These are phyloP conservation scores for Torrubiellomyces zombiae DNA, from an alignment of 2,329 filamentous ascomycete species.

Conservation along the genomic window DNA sequence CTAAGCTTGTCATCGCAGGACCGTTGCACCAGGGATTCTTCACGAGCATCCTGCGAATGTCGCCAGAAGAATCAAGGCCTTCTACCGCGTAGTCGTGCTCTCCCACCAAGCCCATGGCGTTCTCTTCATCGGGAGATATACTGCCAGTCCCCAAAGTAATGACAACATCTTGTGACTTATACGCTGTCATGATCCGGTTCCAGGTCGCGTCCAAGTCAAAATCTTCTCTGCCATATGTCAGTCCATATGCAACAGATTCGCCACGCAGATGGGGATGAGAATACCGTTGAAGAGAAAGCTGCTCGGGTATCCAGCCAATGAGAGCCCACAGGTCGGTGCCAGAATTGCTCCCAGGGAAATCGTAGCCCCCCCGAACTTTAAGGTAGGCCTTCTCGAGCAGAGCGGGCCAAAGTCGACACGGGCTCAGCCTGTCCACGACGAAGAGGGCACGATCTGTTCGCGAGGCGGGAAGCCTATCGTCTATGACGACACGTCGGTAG, in stretches of 20 bases:
- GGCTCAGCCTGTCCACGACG: slow-evolving; percentile 73
- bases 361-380: slow-evolving; percentile 88
- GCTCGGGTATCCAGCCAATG: slow-evolving; percentile 93
- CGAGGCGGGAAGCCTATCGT: slow-evolving; percentile 72
- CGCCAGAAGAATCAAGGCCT: slow-evolving; percentile 48
- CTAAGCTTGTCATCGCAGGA: slow-evolving; percentile 39
- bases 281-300: slow-evolving; percentile 71
- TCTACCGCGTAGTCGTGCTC: slow-evolving; percentile 92
- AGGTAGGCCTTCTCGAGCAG: slow-evolving; percentile 92
- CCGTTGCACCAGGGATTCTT: slow-evolving; percentile 96
- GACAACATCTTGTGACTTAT: slow-evolving; percentile 63
- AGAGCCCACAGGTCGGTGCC: slow-evolving; percentile 87
- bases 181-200: slow-evolving; percentile 58
- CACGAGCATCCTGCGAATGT: slow-evolving; percentile 55
- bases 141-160: slow-evolving; percentile 82
- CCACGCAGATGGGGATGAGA: background rate
- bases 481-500: slow-evolving; percentile 71
- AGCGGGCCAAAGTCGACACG: slow-evolving; percentile 75
- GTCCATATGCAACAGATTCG: background rate
- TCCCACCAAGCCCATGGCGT: slow-evolving; percentile 63
- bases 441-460: slow-evolving; percentile 61
- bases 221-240: slow-evolving; percentile 45
- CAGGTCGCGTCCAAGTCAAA: slow-evolving; percentile 62
- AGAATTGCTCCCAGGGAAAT: slow-evolving; percentile 95
- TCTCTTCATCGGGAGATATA: slow-evolving; percentile 60